Percentiles rank a stretch among this genome's conserved stretches.
phyloP scores from a whole-genome alignment of 2,329 filamentous ascomycete genomes.

The Sclerotinia glacialis region DNA sequence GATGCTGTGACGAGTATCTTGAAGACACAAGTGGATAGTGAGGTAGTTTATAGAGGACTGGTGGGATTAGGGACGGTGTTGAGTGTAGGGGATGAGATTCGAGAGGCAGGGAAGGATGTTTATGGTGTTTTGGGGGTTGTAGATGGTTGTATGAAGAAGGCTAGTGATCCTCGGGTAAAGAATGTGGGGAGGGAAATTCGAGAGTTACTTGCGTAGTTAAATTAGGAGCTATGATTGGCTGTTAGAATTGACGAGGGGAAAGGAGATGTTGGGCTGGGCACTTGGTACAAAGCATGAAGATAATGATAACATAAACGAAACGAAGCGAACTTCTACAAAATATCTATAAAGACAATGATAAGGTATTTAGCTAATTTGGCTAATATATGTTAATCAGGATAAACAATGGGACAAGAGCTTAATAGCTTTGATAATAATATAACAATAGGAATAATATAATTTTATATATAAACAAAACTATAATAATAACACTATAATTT shows the following conservation, averaged over 20 bases:
- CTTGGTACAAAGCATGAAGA: neutral
- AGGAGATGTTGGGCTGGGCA: too few species aligned
- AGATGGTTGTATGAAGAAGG: slow-evolving; percentile 48
- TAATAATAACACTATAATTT: too few species aligned
- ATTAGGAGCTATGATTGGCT: neutral
- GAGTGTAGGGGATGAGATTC: slow-evolving; percentile 54
- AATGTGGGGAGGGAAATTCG: slow-evolving; percentile 58
- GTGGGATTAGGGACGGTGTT: slow-evolving; percentile 80
- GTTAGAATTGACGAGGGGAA: too few species aligned
- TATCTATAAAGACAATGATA: too few species aligned
- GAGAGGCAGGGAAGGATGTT: slow-evolving; percentile 55
- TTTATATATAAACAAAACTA: too few species aligned
- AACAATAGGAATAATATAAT: too few species aligned
- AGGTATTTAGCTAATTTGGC: too few species aligned
- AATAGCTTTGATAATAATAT: too few species aligned
- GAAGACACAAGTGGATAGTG: slow-evolving; percentile 66
- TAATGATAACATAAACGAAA: slow-evolving; percentile 12
- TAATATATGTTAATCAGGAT: too few species aligned
- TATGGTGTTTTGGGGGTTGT: slow-evolving; percentile 51
- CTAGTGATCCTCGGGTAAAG: slow-evolving; percentile 59
- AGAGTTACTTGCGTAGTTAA: slow-evolving; percentile 27
- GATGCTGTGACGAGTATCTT: slow-evolving; percentile 63
- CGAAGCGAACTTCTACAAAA: neutral
- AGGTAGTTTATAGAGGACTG: slow-evolving; percentile 78
- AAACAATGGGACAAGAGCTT: too few species aligned